A percentile compares a stretch with the other conserved stretches of the same genome.
Evolutionary conservation across 2,329 filamentous ascomycete genomes (phyloP).

Genomic region (Huntiella omanensis): DNA sequence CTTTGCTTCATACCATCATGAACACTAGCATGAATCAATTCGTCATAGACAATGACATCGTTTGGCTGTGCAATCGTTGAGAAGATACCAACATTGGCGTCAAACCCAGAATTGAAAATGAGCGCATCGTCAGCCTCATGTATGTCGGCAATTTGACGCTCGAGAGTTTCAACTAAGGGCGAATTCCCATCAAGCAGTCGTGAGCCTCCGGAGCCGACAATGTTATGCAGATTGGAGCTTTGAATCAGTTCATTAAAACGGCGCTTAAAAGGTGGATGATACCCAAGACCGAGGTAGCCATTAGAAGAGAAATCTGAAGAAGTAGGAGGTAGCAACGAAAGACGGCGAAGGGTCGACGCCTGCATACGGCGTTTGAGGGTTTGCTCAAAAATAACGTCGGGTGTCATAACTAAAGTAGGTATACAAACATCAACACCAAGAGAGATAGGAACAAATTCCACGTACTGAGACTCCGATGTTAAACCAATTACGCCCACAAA

Average conservation of each 20-base stretch:
- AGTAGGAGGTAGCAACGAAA: too few species aligned
- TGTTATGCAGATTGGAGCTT: slow-evolving; percentile 14
- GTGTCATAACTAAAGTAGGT: too few species aligned
- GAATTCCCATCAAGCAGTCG: slow-evolving; percentile 35
- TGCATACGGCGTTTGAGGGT: too few species aligned
- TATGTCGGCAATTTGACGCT: slow-evolving; percentile 27
- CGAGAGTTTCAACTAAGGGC: slow-evolving; percentile 24
- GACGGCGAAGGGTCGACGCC: too few species aligned
- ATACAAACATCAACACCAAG: too few species aligned
- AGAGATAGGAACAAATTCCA: too few species aligned
- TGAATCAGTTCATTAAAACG: slow-evolving; percentile 38
- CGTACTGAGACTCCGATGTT: too few species aligned
- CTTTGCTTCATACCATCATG: slow-evolving; percentile 59
- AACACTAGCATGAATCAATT: slow-evolving; percentile 57
- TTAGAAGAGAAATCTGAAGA: slow-evolving; percentile 54
- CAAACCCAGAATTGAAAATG: slow-evolving; percentile 42
- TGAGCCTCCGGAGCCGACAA: slow-evolving; percentile 32
- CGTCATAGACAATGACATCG: slow-evolving; percentile 52
- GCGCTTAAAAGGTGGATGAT: slow-evolving; percentile 27
- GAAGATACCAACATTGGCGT: slow-evolving; percentile 48
- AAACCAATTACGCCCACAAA: too few species aligned
- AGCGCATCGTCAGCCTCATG: slow-evolving; percentile 27
- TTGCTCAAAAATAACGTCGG: too few species aligned
- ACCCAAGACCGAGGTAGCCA: slow-evolving; percentile 59
- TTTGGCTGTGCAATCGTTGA: slow-evolving; percentile 37